A percentile compares a stretch with the other conserved stretches of the same genome.
phyloP scores from a whole-genome alignment of 176 grass and related monocot species.

The Cenchrus americanus region DNA sequence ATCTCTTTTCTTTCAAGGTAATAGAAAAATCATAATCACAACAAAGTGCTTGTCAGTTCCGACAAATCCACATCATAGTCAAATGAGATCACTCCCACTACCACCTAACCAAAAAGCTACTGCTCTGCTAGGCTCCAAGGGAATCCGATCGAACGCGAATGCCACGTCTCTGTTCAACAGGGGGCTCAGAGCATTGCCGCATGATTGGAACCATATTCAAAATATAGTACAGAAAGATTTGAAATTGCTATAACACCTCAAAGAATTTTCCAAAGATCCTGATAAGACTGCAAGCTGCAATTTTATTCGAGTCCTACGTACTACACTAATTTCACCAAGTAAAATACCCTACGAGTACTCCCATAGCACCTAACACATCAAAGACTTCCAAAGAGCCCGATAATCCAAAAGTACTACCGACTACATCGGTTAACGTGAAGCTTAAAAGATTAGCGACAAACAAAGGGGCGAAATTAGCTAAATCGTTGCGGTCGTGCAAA shows the following conservation, averaged over 20 bases:
- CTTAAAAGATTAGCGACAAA: constrained; percentile 6
- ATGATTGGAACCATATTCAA: no score
- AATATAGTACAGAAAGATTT: no score
- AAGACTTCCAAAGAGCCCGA: background rate
- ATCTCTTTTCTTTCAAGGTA: background rate
- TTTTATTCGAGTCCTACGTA: background rate
- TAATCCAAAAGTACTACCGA: background rate
- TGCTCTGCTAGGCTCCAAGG: constrained; percentile 8
- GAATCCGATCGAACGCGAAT: constrained; percentile 42
- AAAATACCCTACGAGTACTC: background rate
- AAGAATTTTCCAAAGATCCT: background rate
- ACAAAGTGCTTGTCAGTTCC: background rate
- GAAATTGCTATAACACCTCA: background rate
- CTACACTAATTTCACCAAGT: background rate
- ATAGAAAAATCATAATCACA: constrained; percentile 14
- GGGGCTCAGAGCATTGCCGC: no score
- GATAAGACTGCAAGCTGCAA: background rate
- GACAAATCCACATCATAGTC: constrained; percentile 35
- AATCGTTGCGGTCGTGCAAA: background rate
- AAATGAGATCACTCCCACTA: constrained; percentile 36
- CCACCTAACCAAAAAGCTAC: constrained; percentile 48
- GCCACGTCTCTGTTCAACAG: constrained; percentile 20
- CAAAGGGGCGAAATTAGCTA: background rate
- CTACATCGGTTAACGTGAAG: background rate
- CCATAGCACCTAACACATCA: background rate